Conservation (phyloP, 1,284 basidiomycete genomes). For the Pisolithus thermaeus region DNA sequence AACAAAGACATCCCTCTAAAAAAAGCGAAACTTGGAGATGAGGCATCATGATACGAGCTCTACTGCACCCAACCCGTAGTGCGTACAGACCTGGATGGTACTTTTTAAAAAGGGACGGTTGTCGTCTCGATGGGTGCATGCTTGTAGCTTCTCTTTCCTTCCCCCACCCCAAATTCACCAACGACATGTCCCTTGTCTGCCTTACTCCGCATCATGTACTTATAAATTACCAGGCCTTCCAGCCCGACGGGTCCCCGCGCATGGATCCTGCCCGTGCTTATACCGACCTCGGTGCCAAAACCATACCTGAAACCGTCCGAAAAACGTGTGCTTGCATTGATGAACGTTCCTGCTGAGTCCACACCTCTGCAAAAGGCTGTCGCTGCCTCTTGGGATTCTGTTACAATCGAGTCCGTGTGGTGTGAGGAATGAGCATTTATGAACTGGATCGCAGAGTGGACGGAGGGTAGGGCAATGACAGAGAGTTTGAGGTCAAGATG, state of each 20-base stretch:
- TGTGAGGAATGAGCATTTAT: constrained; percentile 94
- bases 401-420: constrained; percentile 93
- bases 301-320: constrained; percentile 97
- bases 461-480: constrained; percentile 67
- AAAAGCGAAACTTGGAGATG: constrained; percentile 55
- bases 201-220: constrained; percentile 82
- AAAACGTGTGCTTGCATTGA: constrained; percentile 94
- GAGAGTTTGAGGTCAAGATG: constrained; percentile 83
- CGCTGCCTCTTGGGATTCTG: constrained; percentile 67
- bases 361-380: constrained; percentile 81
- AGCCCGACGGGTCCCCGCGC: constrained; percentile 95
- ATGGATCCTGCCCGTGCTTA: constrained; percentile 94
- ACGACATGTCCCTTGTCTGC: constrained; percentile 72
- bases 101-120: constrained; percentile 37
- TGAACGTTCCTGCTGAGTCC: constrained; percentile 89
- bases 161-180: constrained; percentile 69
- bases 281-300: constrained; percentile 97
- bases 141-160: constrained; percentile 72
- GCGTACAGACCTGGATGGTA: background rate
- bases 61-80: background rate
- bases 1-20: constrained; percentile 50
- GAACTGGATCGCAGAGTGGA: constrained; percentile 74
- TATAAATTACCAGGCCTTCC: constrained; percentile 93
- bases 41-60: constrained; percentile 11
- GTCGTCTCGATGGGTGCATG: constrained; percentile 54